Base-by-base conservation (phyloP, 2,329 filamentous ascomycete genomes). In the Calonectria multiphialidica region DNA sequence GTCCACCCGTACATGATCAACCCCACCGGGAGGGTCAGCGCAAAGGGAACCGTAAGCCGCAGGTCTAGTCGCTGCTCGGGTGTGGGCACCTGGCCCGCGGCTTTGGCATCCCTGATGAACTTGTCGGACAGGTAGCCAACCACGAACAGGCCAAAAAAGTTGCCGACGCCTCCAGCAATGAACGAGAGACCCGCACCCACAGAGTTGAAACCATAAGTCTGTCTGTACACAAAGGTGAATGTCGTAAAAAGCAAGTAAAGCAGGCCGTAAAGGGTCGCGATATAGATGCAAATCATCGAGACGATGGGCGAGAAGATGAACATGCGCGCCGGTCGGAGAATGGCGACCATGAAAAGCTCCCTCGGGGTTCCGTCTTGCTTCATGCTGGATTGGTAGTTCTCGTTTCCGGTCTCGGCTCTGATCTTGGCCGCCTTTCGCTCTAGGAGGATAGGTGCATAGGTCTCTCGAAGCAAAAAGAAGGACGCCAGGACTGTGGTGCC, bases 221-320 rank as follows among this genome's bases (percentile, higher is more conserved):
- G 87, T 66, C 86, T 83, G 80, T 93, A 93, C 33, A 90, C 89
- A 75, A 87, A 84, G 15, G 86, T 86, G n/a, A 88, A 81, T 0
- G 86, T 83, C 4, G 84, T 85, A 1, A 88, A 81, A 68, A 86
- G 85, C 79, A 88, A 86, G 77, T 91, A 92, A 0, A 91, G 79
- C 47, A 91, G 88, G 0, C 89, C 90, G 77, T 91, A 91, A 75
- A 87, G 87, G 76, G 93, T 93, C 35, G 86, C 88, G 5, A 90
- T 88, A 79, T 93, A 93, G 0, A 93, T 78, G 2, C 91, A 89
- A 45, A 93, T 85, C 10, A 92, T 85, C 75, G 92, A 89, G 81
- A 90, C 92, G 70, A 93, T 93, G 0, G 92, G 92, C 5, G 90
- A 69, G 30, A 69, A 92, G 55, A 84, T 80, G 18, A 94, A 86